Percentiles rank a stretch among this genome's conserved stretches.
These are phyloP conservation scores for Platanus orientalis DNA, from an alignment of 164 flowering plant genomes.

Conservation along the genomic window DNA sequence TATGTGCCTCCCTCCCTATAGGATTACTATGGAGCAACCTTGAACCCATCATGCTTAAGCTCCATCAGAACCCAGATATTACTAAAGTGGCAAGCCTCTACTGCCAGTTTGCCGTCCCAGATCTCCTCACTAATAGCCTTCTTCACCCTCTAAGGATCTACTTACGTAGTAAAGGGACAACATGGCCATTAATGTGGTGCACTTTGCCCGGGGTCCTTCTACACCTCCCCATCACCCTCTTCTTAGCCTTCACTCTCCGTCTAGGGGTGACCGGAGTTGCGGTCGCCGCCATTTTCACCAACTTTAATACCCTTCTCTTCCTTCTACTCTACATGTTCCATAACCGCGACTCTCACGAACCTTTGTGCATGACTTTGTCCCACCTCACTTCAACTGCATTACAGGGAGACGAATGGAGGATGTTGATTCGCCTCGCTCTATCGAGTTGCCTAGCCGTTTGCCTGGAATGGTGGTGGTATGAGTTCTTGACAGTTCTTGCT, in stretches of 20 bases:
- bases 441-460: conserved; percentile 86
- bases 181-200: conserved; percentile 81
- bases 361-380: conserved; percentile 18
- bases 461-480: conserved; percentile 99
- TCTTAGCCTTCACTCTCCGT: conserved; percentile 44
- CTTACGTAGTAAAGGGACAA: conserved; percentile 63
- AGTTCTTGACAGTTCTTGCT: conserved; percentile 75
- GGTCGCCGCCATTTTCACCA: conserved; percentile 51
- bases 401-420: conserved; percentile 48
- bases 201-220: conserved; percentile 40
- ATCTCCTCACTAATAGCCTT: conserved; percentile 68
- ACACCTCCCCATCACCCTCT: conserved; percentile 60
- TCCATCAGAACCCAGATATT: conserved; percentile 59
- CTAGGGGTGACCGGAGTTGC: conserved; percentile 75
- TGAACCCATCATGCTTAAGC: conserved; percentile 55
- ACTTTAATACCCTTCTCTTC: conserved; percentile 54
- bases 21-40: conserved; percentile 66
- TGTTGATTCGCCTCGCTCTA: conserved; percentile 46
- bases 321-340: conserved; percentile 38
- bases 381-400: conserved; percentile 6
- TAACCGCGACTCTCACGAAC: conserved; percentile 12
- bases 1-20: conserved; percentile 57
- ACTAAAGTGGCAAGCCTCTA: conserved; percentile 51
- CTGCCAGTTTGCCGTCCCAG: conserved; percentile 67
- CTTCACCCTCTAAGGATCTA: conserved; percentile 81